Conservation (phyloP, 75 land plant genomes). For the Selaginella tamariscina region DNA sequence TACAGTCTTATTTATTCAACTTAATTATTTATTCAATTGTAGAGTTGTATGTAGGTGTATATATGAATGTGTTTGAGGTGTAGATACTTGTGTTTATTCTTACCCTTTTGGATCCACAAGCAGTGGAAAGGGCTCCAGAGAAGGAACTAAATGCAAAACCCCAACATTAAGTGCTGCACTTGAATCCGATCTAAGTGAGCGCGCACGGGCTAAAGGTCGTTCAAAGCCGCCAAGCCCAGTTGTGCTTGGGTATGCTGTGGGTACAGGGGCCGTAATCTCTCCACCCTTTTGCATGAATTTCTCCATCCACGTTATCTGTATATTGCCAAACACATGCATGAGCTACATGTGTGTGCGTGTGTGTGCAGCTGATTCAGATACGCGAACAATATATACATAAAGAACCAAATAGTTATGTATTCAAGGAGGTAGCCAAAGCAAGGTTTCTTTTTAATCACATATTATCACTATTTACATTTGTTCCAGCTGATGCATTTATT, state of each 20-base stretch:
- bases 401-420: too few species aligned
- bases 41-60: too few species aligned
- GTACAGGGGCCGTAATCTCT: slow-evolving; percentile 93
- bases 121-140: slow-evolving; percentile 79
- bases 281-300: slow-evolving; percentile 81
- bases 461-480: too few species aligned
- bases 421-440: too few species aligned
- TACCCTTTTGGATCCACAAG: slow-evolving; percentile 72
- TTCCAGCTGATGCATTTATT: too few species aligned
- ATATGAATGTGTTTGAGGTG: not conserved
- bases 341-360: too few species aligned
- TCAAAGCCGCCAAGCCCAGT: slow-evolving; percentile 99
- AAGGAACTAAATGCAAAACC: slow-evolving; percentile 85
- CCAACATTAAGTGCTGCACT: slow-evolving; percentile 88
- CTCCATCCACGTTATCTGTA: slow-evolving; percentile 99
- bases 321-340: too few species aligned
- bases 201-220: slow-evolving; percentile 60
- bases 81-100: slow-evolving; percentile 13
- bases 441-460: too few species aligned
- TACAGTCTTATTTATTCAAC: too few species aligned
- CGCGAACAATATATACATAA: too few species aligned
- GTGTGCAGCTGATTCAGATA: too few species aligned
- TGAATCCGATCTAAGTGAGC: slow-evolving; percentile 66
- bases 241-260: slow-evolving; percentile 64
- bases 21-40: too few species aligned